phyloP scores from a whole-genome alignment of 1,139 yeast genomes.

The Debaryomycetaceae sp. region DNA sequence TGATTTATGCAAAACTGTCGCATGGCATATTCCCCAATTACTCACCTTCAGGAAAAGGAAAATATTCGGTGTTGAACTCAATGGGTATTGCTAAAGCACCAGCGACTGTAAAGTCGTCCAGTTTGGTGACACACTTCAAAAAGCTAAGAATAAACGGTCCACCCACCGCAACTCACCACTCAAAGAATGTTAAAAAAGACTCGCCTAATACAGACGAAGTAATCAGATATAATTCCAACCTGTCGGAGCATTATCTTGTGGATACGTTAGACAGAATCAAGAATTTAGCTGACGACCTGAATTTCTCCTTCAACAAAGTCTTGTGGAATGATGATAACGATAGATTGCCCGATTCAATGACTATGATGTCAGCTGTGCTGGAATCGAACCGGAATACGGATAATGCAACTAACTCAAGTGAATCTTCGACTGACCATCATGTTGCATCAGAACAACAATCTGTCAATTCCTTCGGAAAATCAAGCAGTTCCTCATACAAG shows the following conservation, averaged over 20 bases:
- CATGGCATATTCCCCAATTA: constrained; percentile 4
- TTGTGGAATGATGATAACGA: not conserved
- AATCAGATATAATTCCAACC: not conserved
- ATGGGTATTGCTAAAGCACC: constrained; percentile 26
- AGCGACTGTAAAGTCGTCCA: constrained; percentile 36
- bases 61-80: not conserved
- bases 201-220: not conserved
- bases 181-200: not conserved
- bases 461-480: not conserved
- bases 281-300: constrained; percentile 4
- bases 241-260: not conserved
- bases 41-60: not conserved
- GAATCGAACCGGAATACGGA: not conserved
- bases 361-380: not conserved
- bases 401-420: not conserved
- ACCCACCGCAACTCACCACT: constrained; percentile 29
- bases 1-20: constrained; percentile 11
- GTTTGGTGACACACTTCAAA: constrained; percentile 40
- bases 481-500: not conserved
- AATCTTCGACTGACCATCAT: not conserved
- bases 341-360: not conserved
- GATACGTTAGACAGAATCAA: not conserved
- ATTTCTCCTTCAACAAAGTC: not conserved
- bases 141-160: constrained; percentile 42
- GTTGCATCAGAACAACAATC: not conserved